phyloP scores from a whole-genome alignment of 2,329 filamentous ascomycete species.

The Ilyonectria mors-panacis region DNA sequence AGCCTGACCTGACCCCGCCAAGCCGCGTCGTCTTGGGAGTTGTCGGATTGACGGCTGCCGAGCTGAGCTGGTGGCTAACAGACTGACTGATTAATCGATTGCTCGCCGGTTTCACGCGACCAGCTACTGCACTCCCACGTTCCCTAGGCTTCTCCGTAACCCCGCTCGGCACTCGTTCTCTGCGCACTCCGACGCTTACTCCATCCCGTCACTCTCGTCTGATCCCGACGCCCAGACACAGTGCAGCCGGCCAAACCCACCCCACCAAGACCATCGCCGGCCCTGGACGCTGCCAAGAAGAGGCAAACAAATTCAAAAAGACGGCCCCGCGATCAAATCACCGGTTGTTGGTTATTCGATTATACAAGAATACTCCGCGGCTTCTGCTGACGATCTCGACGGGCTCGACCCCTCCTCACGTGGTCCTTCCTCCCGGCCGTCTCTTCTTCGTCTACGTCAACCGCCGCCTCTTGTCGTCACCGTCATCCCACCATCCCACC shows the following conservation, averaged over 20 bases:
- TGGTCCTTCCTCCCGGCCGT: slow-evolving; percentile 39
- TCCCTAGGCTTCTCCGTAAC: background rate
- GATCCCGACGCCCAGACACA: slow-evolving; percentile 1
- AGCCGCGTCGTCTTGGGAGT: slow-evolving; percentile 14
- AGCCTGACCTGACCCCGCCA: slow-evolving; percentile 15
- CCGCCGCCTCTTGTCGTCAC: slow-evolving; percentile 20
- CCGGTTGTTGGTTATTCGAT: slow-evolving; percentile 4
- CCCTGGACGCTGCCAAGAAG: slow-evolving; percentile 4
- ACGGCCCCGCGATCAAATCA: slow-evolving; percentile 27
- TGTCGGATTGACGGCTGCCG: slow-evolving; percentile 27
- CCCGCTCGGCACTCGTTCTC: slow-evolving; percentile 17
- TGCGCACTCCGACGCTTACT: background rate
- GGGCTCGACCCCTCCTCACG: slow-evolving; percentile 48
- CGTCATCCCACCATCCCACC: slow-evolving; percentile 47
- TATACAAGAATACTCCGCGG: slow-evolving; percentile 30
- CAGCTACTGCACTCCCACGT: background rate
- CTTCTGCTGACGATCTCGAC: slow-evolving; percentile 40
- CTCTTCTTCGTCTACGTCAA: slow-evolving; percentile 14
- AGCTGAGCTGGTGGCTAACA: background rate
- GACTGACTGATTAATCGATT: slow-evolving; percentile 12
- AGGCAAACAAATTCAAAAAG: slow-evolving; percentile 17
- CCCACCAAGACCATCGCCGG: slow-evolving; percentile 5
- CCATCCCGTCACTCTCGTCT: slow-evolving; percentile 15
- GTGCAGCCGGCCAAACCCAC: slow-evolving; percentile 16
- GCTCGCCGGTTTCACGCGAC: slow-evolving; percentile 18